Conservation (phyloP, 1,284 basidiomycete species). For the Rhizoctonia solani region DNA sequence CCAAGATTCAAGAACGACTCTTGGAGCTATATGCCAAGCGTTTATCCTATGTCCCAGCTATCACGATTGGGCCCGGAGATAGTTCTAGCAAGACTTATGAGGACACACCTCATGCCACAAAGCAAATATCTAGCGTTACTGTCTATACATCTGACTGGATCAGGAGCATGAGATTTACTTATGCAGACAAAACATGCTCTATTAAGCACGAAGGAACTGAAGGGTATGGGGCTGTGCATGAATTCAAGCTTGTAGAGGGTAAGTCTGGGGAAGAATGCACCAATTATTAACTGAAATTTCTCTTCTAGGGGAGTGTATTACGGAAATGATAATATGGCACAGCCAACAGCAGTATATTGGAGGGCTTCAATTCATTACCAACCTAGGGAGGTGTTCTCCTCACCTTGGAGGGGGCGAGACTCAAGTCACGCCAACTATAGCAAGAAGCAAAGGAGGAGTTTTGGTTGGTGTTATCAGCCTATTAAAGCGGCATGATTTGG, state of each 20-base stretch:
- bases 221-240: too few species aligned
- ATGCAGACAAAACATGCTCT: background rate
- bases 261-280: too few species aligned
- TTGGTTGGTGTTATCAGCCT: background rate
- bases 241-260: too few species aligned
- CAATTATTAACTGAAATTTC: too few species aligned
- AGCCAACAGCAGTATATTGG: background rate
- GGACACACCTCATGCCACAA: too few species aligned
- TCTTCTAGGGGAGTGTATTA: slow-evolving; percentile 5
- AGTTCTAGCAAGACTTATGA: too few species aligned
- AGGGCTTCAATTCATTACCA: slow-evolving; percentile 6
- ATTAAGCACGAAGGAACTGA: too few species aligned
- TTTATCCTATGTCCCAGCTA: background rate
- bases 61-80: background rate
- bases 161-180: background rate
- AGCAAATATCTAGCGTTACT: background rate
- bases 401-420: background rate
- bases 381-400: background rate
- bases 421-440: background rate
- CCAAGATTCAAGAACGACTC: background rate
- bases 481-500: background rate
- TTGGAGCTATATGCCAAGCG: background rate
- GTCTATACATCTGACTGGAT: background rate
- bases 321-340: slow-evolving; percentile 1
- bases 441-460: background rate